phyloP scores from a whole-genome alignment of 2,329 filamentous ascomycete genomes.

The Paraconiothyrium brasiliense region DNA sequence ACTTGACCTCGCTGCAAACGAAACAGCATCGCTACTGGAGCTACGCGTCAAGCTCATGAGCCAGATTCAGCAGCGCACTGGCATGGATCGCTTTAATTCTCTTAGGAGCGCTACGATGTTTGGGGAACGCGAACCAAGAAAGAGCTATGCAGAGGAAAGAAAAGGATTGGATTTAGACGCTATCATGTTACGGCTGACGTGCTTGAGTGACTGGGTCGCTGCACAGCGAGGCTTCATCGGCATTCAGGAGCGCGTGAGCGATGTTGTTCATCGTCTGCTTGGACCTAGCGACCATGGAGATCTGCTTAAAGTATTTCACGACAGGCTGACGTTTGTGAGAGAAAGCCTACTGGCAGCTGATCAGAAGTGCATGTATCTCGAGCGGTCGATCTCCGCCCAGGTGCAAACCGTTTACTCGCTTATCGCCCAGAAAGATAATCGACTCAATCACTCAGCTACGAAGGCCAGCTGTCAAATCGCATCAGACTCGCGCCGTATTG shows the following conservation, averaged over 20 bases:
- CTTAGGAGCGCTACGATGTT: constrained; percentile 19
- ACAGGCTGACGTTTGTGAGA: constrained; percentile 20
- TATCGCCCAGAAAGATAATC: constrained; percentile 30
- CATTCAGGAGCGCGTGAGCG: constrained; percentile 20
- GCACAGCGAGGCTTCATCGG: constrained; percentile 25
- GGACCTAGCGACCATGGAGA: not conserved
- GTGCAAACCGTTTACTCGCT: constrained; percentile 30
- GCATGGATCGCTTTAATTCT: constrained; percentile 30
- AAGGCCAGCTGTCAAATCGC: constrained; percentile 26
- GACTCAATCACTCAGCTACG: constrained; percentile 24
- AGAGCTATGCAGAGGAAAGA: constrained; percentile 15
- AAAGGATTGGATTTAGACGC: constrained; percentile 26
- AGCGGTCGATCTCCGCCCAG: constrained; percentile 23
- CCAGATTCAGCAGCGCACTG: constrained; percentile 27
- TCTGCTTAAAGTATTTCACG: constrained; percentile 12
- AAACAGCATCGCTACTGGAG: constrained; percentile 23
- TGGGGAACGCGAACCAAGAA: constrained; percentile 9
- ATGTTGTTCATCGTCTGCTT: constrained; percentile 15
- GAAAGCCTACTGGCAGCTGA: constrained; percentile 24
- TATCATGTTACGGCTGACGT: constrained; percentile 27
- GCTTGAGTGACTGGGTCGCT: constrained; percentile 30
- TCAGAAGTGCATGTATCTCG: constrained; percentile 25
- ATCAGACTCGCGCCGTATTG: constrained; percentile 25
- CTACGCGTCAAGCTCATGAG: constrained; percentile 24
- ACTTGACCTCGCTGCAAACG: constrained; percentile 24